Evolutionary conservation across 1,139 yeast genomes (phyloP).

Genomic region (Oligophagozyma castellii): DNA sequence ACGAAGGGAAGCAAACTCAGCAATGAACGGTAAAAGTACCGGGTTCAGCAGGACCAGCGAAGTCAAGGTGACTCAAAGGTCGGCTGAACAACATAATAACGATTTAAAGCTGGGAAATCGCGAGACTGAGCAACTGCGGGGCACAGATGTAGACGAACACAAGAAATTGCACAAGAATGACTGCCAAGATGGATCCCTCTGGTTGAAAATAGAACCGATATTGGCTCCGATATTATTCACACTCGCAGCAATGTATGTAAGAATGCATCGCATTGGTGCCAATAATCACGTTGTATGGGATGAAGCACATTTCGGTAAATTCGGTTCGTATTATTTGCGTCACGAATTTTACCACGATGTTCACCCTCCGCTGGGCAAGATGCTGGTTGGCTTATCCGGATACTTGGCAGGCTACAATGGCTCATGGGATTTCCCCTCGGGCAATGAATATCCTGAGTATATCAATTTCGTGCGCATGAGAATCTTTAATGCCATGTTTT

Average conservation of each 20-base stretch:
- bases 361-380: constrained; percentile 71
- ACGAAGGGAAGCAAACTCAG: no score
- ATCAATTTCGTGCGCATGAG: constrained; percentile 87
- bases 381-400: constrained; percentile 92
- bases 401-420: constrained; percentile 92
- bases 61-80: no score
- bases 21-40: no score
- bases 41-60: no score
- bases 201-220: not conserved
- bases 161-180: no score
- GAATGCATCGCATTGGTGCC: constrained; percentile 63
- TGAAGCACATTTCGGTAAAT: constrained; percentile 71
- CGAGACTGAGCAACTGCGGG: no score
- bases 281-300: constrained; percentile 83
- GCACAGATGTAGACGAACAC: no score
- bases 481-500: constrained; percentile 80
- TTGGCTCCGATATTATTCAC: constrained; percentile 43
- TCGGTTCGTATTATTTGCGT: constrained; percentile 47
- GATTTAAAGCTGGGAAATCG: no score
- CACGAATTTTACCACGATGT: constrained; percentile 65
- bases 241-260: constrained; percentile 49
- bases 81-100: no score
- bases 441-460: constrained; percentile 72
- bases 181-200: no score
- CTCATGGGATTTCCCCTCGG: constrained; percentile 87